phyloP scores from a whole-genome alignment of 2,329 filamentous ascomycete species.

The Cercospora sp. region DNA sequence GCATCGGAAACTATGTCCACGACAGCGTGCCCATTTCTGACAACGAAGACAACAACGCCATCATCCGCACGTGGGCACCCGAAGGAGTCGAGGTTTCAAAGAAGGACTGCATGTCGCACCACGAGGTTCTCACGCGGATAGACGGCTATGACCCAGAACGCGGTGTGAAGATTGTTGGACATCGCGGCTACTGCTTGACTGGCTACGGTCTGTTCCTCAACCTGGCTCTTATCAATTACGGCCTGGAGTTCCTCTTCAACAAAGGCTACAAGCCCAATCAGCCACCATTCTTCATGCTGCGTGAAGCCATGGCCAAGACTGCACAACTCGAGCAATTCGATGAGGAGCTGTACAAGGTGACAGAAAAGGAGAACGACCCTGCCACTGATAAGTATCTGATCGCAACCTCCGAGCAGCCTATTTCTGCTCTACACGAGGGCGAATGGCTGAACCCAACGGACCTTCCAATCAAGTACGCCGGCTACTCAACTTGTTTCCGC shows the following conservation, averaged over 20 bases:
- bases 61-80: slow-evolving; percentile 78
- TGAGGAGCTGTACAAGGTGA: slow-evolving; percentile 96
- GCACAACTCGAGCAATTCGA: slow-evolving; percentile 97
- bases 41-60: slow-evolving; percentile 79
- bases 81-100: slow-evolving; percentile 73
- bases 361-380: slow-evolving; percentile 73
- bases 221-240: slow-evolving; percentile 92
- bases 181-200: slow-evolving; percentile 89
- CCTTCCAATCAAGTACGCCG: slow-evolving; percentile 83
- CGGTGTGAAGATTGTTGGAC: slow-evolving; percentile 90
- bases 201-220: slow-evolving; percentile 90
- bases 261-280: slow-evolving; percentile 64
- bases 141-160: slow-evolving; percentile 93
- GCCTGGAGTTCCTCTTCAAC: slow-evolving; percentile 79
- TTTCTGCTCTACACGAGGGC: slow-evolving; percentile 81
- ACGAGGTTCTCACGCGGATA: slow-evolving; percentile 84
- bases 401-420: slow-evolving; percentile 90
- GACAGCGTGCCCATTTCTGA: slow-evolving; percentile 79
- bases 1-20: slow-evolving; percentile 90
- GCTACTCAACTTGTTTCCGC: slow-evolving; percentile 92
- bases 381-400: slow-evolving; percentile 82
- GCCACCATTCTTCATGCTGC: slow-evolving; percentile 91
- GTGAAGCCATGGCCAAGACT: slow-evolving; percentile 96
- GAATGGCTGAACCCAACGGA: slow-evolving; percentile 88
- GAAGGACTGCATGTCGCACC: slow-evolving; percentile 80